Conservation (phyloP, 2,329 filamentous ascomycete species). For the Trichoderma gracile region DNA sequence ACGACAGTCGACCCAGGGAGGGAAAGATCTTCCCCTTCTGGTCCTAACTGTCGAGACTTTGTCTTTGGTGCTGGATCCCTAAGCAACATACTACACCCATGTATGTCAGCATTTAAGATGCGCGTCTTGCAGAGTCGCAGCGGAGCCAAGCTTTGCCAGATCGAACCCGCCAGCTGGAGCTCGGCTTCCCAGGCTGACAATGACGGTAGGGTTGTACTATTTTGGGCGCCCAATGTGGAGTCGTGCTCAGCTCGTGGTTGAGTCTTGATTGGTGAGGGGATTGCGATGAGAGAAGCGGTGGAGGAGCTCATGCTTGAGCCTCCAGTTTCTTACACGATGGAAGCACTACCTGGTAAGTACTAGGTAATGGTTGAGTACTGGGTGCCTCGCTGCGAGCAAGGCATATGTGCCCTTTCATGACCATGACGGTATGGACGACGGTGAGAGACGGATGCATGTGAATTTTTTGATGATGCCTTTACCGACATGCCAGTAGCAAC, state of each 20-base stretch:
- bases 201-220: slow-evolving; percentile 5
- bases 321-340: not conserved
- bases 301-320: not conserved
- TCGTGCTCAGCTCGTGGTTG: slow-evolving; percentile 1
- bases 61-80: not conserved
- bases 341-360: too few species aligned
- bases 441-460: too few species aligned
- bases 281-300: not conserved
- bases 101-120: slow-evolving; percentile 22
- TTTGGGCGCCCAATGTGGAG: slow-evolving; percentile 24
- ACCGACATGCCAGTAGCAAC: too few species aligned
- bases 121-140: slow-evolving; percentile 10
- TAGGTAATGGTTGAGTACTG: too few species aligned
- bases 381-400: too few species aligned
- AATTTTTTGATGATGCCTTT: too few species aligned
- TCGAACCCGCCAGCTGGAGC: slow-evolving; percentile 17
- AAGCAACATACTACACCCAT: not conserved
- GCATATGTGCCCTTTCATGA: too few species aligned
- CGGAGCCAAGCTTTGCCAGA: slow-evolving; percentile 5
- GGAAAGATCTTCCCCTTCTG: slow-evolving; percentile 2
- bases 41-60: slow-evolving; percentile 10
- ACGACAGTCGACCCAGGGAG: not conserved
- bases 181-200: slow-evolving; percentile 9
- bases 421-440: too few species aligned
- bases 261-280: slow-evolving; percentile 6